These are phyloP conservation scores for Parachlorella kessleri DNA, from an alignment of 139 green algal species.

Conservation along the genomic window DNA sequence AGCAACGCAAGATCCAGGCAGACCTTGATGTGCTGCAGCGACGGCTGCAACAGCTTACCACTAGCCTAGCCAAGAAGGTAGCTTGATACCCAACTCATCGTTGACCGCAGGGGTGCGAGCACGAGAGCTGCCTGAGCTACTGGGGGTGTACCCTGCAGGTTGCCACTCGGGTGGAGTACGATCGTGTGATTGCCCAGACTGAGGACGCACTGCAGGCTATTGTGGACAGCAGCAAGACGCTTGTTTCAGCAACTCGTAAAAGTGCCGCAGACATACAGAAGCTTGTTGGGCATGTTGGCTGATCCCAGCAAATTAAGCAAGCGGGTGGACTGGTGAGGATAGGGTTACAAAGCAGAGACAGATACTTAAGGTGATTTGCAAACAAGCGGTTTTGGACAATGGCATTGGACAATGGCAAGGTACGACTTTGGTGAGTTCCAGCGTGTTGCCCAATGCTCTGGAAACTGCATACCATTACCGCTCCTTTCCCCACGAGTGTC, in stretches of 20 bases:
- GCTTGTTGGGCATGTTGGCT: not conserved
- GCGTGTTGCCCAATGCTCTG: too few species aligned
- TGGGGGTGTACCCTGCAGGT: conserved; percentile 1
- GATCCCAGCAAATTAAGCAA: not conserved
- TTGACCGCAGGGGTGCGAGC: too few species aligned
- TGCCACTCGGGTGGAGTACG: not conserved
- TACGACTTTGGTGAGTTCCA: too few species aligned
- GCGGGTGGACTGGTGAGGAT: not conserved
- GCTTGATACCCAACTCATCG: too few species aligned
- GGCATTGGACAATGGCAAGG: too few species aligned
- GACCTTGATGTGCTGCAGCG: conserved; percentile 73
- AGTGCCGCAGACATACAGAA: conserved; percentile 10
- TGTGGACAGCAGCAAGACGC: conserved; percentile 74
- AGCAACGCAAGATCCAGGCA: conserved; percentile 70
- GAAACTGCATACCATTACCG: too few species aligned
- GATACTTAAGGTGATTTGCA: not conserved
- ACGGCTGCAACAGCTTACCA: conserved; percentile 71
- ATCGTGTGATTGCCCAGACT: conserved; percentile 50
- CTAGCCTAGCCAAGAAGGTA: conserved; percentile 45
- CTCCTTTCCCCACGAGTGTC: too few species aligned
- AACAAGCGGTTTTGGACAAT: not conserved
- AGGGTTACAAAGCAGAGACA: not conserved
- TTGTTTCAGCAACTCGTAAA: conserved; percentile 78
- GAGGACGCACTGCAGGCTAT: conserved; percentile 80
- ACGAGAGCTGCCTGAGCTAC: not conserved